Evolutionary conservation across 371 early-diverging fungal genomes (phyloP).

Genomic region (Mortierella sp.): DNA sequence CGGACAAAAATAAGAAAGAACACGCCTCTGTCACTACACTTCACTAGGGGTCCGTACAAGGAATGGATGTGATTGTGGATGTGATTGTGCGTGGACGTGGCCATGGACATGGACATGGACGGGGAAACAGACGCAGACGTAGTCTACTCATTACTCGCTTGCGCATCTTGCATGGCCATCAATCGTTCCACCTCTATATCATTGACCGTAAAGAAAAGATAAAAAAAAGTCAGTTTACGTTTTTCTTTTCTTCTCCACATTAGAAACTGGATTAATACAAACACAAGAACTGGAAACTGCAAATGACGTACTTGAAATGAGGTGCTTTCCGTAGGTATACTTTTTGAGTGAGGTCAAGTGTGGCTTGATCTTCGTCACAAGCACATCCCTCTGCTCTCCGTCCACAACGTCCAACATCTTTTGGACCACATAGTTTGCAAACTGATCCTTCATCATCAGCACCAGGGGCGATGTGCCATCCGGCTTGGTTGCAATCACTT

Average conservation of each 20-base stretch:
- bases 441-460: slow-evolving; percentile 99
- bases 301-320: slow-evolving; percentile 66
- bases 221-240: too few relatives aligned
- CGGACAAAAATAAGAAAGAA: too few relatives aligned
- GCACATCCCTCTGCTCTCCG: slow-evolving; percentile 84
- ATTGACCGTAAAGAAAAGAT: background rate
- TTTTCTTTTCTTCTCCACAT: too few relatives aligned
- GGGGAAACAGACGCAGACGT: too few relatives aligned
- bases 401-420: slow-evolving; percentile 98
- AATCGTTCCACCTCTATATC: slow-evolving; percentile 44
- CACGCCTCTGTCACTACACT: too few relatives aligned
- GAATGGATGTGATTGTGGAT: too few relatives aligned
- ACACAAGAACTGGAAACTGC: too few relatives aligned
- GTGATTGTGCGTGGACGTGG: too few relatives aligned
- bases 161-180: slow-evolving; percentile 43
- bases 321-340: slow-evolving; percentile 97
- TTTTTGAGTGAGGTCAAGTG: slow-evolving; percentile 92
- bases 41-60: too few relatives aligned
- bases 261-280: background rate
- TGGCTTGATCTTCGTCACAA: slow-evolving; percentile 91
- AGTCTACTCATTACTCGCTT: too few relatives aligned
- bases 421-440: slow-evolving; percentile 99
- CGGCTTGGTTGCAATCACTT: slow-evolving; percentile 67
- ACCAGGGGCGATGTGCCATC: slow-evolving; percentile 83
- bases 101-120: too few relatives aligned